Evolutionary conservation across 352 stramenopile species (phyloP).

Genomic region (Phytophthora chlamydospora): DNA sequence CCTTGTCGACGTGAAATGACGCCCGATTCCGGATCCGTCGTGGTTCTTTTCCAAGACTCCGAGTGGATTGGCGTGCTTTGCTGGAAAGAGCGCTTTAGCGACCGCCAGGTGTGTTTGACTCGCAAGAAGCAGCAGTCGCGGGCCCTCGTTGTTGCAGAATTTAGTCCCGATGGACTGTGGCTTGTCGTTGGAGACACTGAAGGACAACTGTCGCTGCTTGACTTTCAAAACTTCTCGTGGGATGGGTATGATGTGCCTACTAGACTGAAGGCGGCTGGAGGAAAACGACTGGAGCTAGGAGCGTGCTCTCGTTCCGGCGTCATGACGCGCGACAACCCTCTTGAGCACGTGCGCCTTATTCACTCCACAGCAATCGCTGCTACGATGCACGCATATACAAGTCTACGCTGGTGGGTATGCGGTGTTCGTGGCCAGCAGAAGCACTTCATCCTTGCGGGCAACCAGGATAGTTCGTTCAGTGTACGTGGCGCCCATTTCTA

Average conservation of each 20-base stretch:
- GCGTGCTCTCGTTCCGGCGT: constrained; percentile 42
- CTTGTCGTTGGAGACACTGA: constrained; percentile 30
- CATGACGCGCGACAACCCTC: constrained; percentile 34
- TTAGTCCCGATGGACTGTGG: constrained; percentile 44
- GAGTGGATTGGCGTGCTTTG: constrained; percentile 47
- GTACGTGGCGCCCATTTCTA: constrained; percentile 19
- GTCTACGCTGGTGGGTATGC: constrained; percentile 38
- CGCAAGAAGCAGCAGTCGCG: constrained; percentile 23
- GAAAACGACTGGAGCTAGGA: constrained; percentile 37
- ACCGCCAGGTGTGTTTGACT: constrained; percentile 48
- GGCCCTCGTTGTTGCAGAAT: constrained; percentile 19
- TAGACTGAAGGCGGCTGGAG: background rate
- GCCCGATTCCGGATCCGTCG: constrained; percentile 33
- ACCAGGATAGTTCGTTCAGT: constrained; percentile 43
- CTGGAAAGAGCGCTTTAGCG: constrained; percentile 66
- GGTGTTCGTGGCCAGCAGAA: constrained; percentile 14
- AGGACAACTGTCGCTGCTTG: constrained; percentile 41
- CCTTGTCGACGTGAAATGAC: constrained; percentile 29
- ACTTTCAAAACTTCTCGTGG: constrained; percentile 40
- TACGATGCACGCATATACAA: constrained; percentile 22
- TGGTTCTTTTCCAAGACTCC: constrained; percentile 39
- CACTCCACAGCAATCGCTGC: constrained; percentile 9
- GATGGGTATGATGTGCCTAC: background rate
- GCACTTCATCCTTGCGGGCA: constrained; percentile 42
- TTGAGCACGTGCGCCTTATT: constrained; percentile 44